Base-by-base conservation (phyloP, 2,329 filamentous ascomycete species). In the Diplodia sapinea region DNA sequence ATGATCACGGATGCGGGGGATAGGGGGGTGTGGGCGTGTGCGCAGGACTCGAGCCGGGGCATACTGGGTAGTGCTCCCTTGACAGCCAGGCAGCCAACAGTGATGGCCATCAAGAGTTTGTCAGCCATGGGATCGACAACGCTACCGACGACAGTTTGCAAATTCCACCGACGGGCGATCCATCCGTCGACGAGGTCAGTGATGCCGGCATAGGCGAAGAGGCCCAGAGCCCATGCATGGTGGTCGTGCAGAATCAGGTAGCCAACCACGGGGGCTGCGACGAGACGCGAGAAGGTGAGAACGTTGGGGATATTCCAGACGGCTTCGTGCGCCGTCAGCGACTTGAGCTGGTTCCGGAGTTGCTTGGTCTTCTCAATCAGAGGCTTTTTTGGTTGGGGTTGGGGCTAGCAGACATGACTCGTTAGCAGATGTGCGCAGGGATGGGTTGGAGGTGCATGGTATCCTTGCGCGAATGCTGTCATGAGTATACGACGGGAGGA, bases 291-390 rank as follows among this genome's bases (percentile, higher is more conserved):
- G 72, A 94, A 89, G 1, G 95, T 99, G 65, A 99, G 86, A 70
- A 96, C 84, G 77, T 99, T 99, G 50, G 95, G 95, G n/a, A 99
- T 76, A 43, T 93, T 99, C 82, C 96, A 97, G 75, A 99, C 97
- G 76, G 99, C 93, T 80, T 99, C 95, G 77, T 90, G 92, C 9
- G 82, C 77, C 63, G 77, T 77, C 51, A 72, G 70, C 20, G 70
- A 72, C 69, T 74, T 71, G 61, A 77, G 70, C 20, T 72, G 75
- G 9, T 74, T 71, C 49, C 75, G 76, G 8, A 78, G 65, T n/a
- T 74, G 74, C 69, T 71, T 67, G 49, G 73, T 68, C 29, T 74
- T 75, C 69, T 71, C 67, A 20, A 74, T 70, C 15, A 76, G 70
- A 40, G 73, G 64, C 23, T 73, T 71, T 55, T 68, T 69, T 31